phyloP scores from a whole-genome alignment of 1,139 yeast genomes.

The Kurtzmaniella quercitrusa region DNA sequence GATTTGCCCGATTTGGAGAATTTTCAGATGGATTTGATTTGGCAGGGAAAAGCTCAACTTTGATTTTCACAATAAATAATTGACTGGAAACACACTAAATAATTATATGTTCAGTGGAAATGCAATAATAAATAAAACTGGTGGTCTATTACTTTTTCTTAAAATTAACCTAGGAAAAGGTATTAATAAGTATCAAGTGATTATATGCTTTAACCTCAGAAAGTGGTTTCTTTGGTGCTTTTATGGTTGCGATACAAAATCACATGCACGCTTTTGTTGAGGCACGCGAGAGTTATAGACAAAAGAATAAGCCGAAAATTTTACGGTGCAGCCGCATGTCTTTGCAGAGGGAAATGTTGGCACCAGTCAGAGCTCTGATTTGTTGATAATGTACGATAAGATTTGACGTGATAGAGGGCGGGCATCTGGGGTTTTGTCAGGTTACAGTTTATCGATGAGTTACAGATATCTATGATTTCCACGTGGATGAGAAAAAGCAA shows the following conservation, averaged over 20 bases:
- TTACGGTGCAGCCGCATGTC: not conserved
- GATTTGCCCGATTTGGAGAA: not conserved
- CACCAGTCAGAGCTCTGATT: not conserved
- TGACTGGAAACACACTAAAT: too few species aligned
- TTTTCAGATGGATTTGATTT: not conserved
- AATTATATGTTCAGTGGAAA: too few species aligned
- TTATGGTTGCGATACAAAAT: not conserved
- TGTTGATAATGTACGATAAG: not conserved
- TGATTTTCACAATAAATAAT: too few species aligned
- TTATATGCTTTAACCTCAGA: too few species aligned
- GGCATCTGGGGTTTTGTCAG: too few species aligned
- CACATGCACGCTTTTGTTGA: not conserved
- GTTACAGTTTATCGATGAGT: not conserved
- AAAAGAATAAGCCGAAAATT: too few species aligned
- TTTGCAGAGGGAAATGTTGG: not conserved
- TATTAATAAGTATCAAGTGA: too few species aligned
- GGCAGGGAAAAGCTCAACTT: too few species aligned
- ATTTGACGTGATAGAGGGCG: not conserved
- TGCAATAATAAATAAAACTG: too few species aligned
- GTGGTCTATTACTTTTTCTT: too few species aligned
- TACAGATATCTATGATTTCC: not conserved
- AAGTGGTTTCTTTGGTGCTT: not conserved
- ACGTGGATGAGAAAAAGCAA: too few species aligned
- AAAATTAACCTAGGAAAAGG: too few species aligned
- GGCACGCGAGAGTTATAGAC: not conserved